Evolutionary conservation across 306 rosid genomes (phyloP), one percentile per base, ranked within the genome.

Genomic region (apple (Malus domestica)): DNA sequence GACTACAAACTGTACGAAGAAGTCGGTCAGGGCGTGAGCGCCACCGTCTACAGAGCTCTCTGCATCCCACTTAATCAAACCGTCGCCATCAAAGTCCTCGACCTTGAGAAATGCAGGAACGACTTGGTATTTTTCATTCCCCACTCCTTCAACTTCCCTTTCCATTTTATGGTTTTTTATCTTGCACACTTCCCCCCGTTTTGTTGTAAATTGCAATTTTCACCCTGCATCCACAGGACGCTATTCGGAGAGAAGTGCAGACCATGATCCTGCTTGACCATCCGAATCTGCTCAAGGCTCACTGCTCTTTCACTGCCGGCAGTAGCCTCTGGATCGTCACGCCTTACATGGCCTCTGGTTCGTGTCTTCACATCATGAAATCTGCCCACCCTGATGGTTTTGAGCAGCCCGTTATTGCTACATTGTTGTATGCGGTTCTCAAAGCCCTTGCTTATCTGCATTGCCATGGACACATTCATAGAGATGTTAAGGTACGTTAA

Each of bases 11-110:
- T 92, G 79, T 89, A 90, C 79, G 98, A 94, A 88, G 97, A 94
- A 83, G 98, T 94, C 70, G 98, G 98, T 71, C 93, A 92, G 83
- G 98, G 97, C 3, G 97, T 94, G 57, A 94, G 98, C 61, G 98
- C 98, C 81, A 82, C 89, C 5, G 98, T 94, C 62, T 74, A 81
- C 78, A 84, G 95, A 85, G 98, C 98, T 81, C 91, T 94, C 60
- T 94, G 98, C 57, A 73, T 90, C 72, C 97, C 97, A 45, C 86
- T 90, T 77, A 85, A 90, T 38, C 90, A 91, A 82, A 81, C 66
- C 75, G 94, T 94, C 70, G 96, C 97, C 76, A 91, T 94, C 88
- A 94, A 94, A 88, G 91, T 91, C 80, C 89, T 94, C 4, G 97
- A 94, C 85, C 87, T 94, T 65, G 98, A 94, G 76, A 91, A 86